Conservation (phyloP, 306 rosid species). For the Trifolium fragiferum region DNA sequence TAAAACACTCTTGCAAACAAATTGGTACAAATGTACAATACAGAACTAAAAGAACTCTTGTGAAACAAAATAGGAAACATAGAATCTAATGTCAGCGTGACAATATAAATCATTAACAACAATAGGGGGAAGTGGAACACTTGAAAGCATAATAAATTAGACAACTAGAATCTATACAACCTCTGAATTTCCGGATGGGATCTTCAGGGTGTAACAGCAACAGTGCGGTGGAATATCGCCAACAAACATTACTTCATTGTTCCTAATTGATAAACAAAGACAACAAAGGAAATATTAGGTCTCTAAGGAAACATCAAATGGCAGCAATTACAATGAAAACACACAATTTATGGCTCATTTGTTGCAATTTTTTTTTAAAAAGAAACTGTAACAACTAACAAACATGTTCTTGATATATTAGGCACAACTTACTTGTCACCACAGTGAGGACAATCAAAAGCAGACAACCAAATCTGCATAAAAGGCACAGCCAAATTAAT, state of each 20-base stretch:
- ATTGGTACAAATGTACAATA: constrained; percentile 6
- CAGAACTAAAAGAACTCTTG: constrained; percentile 4
- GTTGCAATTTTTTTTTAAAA: no score
- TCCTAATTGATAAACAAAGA: constrained; percentile 52
- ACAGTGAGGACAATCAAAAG: constrained; percentile 9
- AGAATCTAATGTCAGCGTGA: no score
- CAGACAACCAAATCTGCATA: not conserved
- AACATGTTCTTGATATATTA: not conserved
- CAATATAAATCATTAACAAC: no score
- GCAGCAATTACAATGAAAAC: not conserved
- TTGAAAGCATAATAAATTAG: not conserved
- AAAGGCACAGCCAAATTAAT: not conserved
- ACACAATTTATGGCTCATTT: not conserved
- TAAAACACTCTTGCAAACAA: constrained; percentile 10
- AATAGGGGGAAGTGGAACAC: no score
- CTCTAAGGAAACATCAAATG: not conserved
- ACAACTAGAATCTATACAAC: constrained; percentile 46
- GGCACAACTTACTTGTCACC: not conserved
- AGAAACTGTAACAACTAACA: no score
- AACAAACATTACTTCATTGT: constrained; percentile 91
- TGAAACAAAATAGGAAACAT: constrained; percentile 15
- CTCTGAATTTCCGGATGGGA: constrained; percentile 68
- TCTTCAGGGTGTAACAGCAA: constrained; percentile 66
- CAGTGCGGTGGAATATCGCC: constrained; percentile 87
- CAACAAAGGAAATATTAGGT: not conserved